These are phyloP conservation scores for Phytophthora syringae DNA, from an alignment of 352 stramenopile species.

Conservation along the genomic window DNA sequence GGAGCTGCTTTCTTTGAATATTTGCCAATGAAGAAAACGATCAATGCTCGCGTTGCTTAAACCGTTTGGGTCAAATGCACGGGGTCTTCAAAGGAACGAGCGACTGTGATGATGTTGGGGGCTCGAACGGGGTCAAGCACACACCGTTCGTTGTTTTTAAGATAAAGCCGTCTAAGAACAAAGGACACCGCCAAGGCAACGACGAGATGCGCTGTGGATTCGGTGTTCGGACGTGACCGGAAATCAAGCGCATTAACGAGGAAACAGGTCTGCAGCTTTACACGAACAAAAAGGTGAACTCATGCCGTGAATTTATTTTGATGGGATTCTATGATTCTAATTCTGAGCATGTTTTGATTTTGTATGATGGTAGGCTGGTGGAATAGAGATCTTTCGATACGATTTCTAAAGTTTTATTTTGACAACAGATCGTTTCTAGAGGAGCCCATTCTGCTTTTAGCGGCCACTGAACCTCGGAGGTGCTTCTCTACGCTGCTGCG, in stretches of 20 bases:
- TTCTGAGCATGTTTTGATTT: too few species aligned
- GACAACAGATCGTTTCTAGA: too few species aligned
- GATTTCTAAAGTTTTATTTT: too few species aligned
- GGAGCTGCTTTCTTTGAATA: neutral
- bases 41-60: neutral
- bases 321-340: too few species aligned
- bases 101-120: slow-evolving; percentile 3
- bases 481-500: too few species aligned
- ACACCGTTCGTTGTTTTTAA: neutral
- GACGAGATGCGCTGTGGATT: neutral
- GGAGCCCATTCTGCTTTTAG: too few species aligned
- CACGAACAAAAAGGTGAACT: too few species aligned
- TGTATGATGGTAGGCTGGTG: too few species aligned
- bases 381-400: too few species aligned
- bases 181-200: neutral
- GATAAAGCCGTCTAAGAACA: neutral
- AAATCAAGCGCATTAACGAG: neutral
- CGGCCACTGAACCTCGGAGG: too few species aligned
- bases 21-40: neutral
- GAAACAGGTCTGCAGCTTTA: neutral
- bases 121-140: neutral
- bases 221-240: neutral
- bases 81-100: neutral
- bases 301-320: too few species aligned
- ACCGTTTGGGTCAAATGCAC: neutral